These are phyloP conservation scores for Phytophthora nicotianae DNA, from an alignment of 352 stramenopile species.

Conservation along the genomic window DNA sequence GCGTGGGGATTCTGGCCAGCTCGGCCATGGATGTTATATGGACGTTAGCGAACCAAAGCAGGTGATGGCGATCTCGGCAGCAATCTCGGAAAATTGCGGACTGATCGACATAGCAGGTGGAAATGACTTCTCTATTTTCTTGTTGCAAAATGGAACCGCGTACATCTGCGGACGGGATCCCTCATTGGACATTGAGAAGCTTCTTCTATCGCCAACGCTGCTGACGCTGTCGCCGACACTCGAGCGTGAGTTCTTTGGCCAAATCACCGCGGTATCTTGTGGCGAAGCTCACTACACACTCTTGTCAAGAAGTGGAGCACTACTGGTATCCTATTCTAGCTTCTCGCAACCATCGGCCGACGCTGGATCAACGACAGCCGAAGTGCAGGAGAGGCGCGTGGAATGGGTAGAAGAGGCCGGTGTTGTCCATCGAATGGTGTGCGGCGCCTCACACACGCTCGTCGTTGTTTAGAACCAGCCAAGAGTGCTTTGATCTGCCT, in stretches of 20 bases:
- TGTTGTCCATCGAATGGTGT: constrained; percentile 34
- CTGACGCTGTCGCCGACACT: constrained; percentile 24
- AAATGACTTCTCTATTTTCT: constrained; percentile 49
- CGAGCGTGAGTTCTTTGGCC: constrained; percentile 26
- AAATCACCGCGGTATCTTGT: constrained; percentile 42
- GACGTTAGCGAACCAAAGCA: constrained; percentile 62
- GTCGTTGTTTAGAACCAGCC: constrained; percentile 15
- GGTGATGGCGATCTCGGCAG: constrained; percentile 55
- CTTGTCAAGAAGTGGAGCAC: constrained; percentile 29
- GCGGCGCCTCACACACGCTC: constrained; percentile 50
- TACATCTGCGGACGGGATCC: constrained; percentile 49
- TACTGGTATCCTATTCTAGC: constrained; percentile 34
- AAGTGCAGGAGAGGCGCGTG: constrained; percentile 25
- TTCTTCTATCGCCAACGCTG: constrained; percentile 37
- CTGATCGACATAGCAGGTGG: constrained; percentile 41
- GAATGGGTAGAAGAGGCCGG: constrained; percentile 25
- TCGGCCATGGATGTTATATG: constrained; percentile 71
- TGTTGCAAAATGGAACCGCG: constrained; percentile 31
- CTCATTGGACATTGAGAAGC: constrained; percentile 22
- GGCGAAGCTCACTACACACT: constrained; percentile 53
- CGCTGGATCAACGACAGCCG: constrained; percentile 16
- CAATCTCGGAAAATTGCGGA: constrained; percentile 16
- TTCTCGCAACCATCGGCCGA: constrained; percentile 17
- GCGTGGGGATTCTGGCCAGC: constrained; percentile 62
- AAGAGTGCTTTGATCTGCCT: no score